phyloP scores from a whole-genome alignment of 2,329 filamentous ascomycete species.

The Talaromyces pinophilus region DNA sequence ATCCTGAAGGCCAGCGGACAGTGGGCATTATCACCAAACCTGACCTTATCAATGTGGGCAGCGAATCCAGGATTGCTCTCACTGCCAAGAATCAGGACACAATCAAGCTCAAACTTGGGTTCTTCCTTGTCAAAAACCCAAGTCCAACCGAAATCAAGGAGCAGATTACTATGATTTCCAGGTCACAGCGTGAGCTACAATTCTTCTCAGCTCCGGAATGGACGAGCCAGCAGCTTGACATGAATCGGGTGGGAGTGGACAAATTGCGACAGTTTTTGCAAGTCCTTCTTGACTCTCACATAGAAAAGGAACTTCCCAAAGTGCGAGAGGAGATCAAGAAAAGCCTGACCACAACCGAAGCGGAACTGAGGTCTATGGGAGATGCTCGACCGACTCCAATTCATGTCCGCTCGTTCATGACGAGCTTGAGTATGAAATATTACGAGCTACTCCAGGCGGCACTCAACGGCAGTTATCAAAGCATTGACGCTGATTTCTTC shows the following conservation, averaged over 20 bases:
- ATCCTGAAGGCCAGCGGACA: slow-evolving; percentile 10
- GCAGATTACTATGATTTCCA: background rate
- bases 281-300: background rate
- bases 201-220: background rate
- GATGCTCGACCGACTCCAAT: background rate
- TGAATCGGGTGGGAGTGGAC: background rate
- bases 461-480: background rate
- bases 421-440: background rate
- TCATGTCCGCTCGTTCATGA: background rate
- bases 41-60: slow-evolving; percentile 35
- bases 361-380: background rate
- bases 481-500: background rate
- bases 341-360: background rate
- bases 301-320: background rate
- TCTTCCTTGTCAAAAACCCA: background rate
- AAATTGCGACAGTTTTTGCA: background rate
- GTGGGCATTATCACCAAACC: slow-evolving; percentile 27
- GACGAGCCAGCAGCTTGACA: background rate
- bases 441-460: background rate
- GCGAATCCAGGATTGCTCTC: slow-evolving; percentile 48
- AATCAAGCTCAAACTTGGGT: background rate
- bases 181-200: background rate
- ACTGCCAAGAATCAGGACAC: background rate
- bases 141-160: background rate
- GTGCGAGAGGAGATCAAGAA: background rate